Percentiles rank a stretch among this genome's conserved stretches.
Conservation (phyloP, 2,329 filamentous ascomycete genomes). For the Zasmidium cellare region DNA sequence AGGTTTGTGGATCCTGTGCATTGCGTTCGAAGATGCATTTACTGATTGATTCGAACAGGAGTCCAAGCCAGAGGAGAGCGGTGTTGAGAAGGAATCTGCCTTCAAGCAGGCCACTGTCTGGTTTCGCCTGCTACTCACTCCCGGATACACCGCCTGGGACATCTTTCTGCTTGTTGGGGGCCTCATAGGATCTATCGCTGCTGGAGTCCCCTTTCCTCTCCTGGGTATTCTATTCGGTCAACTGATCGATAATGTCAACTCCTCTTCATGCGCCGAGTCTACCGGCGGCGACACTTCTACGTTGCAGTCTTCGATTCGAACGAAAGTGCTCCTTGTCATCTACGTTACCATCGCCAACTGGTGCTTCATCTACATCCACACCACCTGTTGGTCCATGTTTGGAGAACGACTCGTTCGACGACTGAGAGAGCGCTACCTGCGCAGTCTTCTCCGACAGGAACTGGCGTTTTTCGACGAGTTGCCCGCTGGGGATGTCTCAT, state of each 20-base stretch:
- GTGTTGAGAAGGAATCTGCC: constrained; percentile 8
- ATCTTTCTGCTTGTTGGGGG: constrained; percentile 14
- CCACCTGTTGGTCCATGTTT: constrained; percentile 64
- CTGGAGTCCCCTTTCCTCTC: constrained; percentile 64
- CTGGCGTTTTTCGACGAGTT: constrained; percentile 64
- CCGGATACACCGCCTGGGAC: constrained; percentile 14
- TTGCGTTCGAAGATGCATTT: no score
- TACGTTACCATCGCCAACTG: constrained; percentile 63
- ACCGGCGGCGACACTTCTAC: constrained; percentile 26
- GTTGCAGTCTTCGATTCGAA: constrained; percentile 50
- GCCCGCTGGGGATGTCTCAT: constrained; percentile 63
- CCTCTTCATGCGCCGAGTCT: constrained; percentile 52
- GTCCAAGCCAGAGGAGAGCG: constrained; percentile 4
- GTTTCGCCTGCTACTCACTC: constrained; percentile 17
- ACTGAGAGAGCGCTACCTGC: constrained; percentile 61
- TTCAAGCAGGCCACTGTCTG: constrained; percentile 14
- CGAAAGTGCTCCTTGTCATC: constrained; percentile 61
- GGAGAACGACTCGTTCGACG: constrained; percentile 65
- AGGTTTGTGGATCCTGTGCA: constrained; percentile 1
- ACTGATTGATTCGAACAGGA: neutral
- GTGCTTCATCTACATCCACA: constrained; percentile 60
- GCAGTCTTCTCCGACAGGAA: constrained; percentile 60
- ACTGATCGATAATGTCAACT: constrained; percentile 62
- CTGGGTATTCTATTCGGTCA: constrained; percentile 66
- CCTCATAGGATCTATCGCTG: constrained; percentile 42